Percentiles rank a stretch among this genome's conserved stretches.
Conservation (phyloP, 257 asterid species). For the Phtheirospermum japonicum region DNA sequence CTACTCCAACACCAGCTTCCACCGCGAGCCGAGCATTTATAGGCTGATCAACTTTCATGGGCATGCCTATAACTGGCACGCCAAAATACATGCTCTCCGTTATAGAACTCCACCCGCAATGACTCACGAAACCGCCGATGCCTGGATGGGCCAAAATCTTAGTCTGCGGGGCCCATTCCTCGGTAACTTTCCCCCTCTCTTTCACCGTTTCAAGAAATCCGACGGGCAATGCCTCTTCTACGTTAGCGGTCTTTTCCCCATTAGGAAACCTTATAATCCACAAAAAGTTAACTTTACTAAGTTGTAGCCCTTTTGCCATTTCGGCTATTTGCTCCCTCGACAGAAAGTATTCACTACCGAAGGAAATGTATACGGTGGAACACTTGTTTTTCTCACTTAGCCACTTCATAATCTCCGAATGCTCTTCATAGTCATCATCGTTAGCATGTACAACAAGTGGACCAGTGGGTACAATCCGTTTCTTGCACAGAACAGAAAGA, state of each 20-base stretch:
- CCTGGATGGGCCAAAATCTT: slow-evolving; percentile 30
- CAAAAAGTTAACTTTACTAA: slow-evolving; percentile 29
- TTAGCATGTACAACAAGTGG: slow-evolving; percentile 28
- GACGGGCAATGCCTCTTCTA: slow-evolving; percentile 21
- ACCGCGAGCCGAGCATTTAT: slow-evolving; percentile 27
- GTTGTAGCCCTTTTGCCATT: slow-evolving; percentile 29
- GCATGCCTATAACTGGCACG: slow-evolving; percentile 36
- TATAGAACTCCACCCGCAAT: slow-evolving; percentile 39
- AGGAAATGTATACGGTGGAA: slow-evolving; percentile 35
- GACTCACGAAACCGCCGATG: slow-evolving; percentile 37
- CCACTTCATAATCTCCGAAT: slow-evolving; percentile 32
- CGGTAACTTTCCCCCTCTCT: slow-evolving; percentile 23
- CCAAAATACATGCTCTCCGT: slow-evolving; percentile 33
- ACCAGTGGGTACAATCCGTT: slow-evolving; percentile 28
- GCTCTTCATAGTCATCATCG: background rate
- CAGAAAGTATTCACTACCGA: slow-evolving; percentile 40
- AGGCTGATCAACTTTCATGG: slow-evolving; percentile 34
- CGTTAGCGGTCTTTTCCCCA: slow-evolving; percentile 12
- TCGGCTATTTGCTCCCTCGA: slow-evolving; percentile 30
- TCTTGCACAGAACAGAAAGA: slow-evolving; percentile 31
- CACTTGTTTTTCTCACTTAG: slow-evolving; percentile 20
- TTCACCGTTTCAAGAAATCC: slow-evolving; percentile 32
- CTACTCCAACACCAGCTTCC: slow-evolving; percentile 32
- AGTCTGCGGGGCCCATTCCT: slow-evolving; percentile 35
- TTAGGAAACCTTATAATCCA: slow-evolving; percentile 35